phyloP scores from a whole-genome alignment of 139 green algal genomes.

The Chlamydomonas incerta region DNA sequence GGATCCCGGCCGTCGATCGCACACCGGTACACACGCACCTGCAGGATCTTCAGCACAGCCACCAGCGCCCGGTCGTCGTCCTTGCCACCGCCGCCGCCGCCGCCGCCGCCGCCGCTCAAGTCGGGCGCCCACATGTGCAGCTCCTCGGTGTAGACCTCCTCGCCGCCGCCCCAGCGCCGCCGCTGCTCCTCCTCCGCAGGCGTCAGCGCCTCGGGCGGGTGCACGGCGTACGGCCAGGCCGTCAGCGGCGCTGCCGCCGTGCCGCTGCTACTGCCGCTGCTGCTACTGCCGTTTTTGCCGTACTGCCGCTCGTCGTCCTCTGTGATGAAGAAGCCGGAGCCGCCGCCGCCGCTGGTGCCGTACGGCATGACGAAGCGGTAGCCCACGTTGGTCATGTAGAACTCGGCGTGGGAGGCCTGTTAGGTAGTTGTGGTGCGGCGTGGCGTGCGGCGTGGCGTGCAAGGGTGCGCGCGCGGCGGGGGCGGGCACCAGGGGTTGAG shows the following conservation, averaged over 20 bases:
- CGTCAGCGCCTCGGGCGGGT: background rate
- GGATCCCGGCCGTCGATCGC: no score
- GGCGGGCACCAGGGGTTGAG: no score
- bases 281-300: no score
- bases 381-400: background rate
- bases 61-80: background rate
- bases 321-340: no score
- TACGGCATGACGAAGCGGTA: background rate
- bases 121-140: background rate
- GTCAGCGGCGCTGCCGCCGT: background rate
- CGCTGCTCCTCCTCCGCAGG: no score
- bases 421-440: no score
- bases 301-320: no score
- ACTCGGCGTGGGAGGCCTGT: background rate
- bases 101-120: background rate
- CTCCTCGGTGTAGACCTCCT: background rate
- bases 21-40: no score
- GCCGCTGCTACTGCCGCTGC: background rate
- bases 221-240: slow-evolving; percentile 3
- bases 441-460: background rate
- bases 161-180: no score
- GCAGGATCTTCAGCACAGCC: no score
- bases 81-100: background rate
- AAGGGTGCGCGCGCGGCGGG: no score
- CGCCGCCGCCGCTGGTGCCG: no score